A percentile compares a stretch with the other conserved stretches of the same genome.
Evolutionary conservation across 768 basidiomycete species (phyloP).

Genomic region (Astraeus odoratus): DNA sequence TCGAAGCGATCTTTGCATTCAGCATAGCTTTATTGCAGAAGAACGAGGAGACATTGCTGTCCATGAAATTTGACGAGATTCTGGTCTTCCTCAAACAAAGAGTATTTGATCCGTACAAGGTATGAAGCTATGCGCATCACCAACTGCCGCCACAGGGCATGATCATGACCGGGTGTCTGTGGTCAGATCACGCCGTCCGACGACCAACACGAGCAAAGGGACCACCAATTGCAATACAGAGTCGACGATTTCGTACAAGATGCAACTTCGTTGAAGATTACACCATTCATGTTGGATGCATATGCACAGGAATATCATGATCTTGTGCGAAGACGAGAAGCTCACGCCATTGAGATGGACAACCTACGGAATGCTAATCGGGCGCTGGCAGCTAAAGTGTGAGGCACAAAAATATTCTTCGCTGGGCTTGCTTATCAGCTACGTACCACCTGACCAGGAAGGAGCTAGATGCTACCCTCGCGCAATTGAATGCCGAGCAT

Average conservation of each 20-base stretch:
- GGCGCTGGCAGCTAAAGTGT: conserved; percentile 72
- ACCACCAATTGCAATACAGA: conserved; percentile 37
- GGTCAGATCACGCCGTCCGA: conserved; percentile 23
- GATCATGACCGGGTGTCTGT: not conserved
- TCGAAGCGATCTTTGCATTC: conserved; percentile 96
- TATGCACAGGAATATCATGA: conserved; percentile 89
- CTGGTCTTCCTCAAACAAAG: conserved; percentile 74
- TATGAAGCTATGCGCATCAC: conserved; percentile 9
- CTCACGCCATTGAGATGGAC: conserved; percentile 81
- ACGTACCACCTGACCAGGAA: conserved; percentile 53
- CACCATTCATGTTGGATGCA: conserved; percentile 92
- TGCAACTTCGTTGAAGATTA: conserved; percentile 78
- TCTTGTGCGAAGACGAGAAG: conserved; percentile 64
- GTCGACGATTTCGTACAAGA: conserved; percentile 85
- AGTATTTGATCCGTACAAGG: conserved; percentile 81
- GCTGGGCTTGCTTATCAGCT: conserved; percentile 7
- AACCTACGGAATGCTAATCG: conserved; percentile 76
- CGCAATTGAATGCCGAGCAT: conserved; percentile 78
- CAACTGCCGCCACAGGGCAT: not conserved
- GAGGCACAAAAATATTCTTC: conserved; percentile 24
- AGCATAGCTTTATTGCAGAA: conserved; percentile 80
- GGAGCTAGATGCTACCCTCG: conserved; percentile 67
- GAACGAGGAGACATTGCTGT: conserved; percentile 74
- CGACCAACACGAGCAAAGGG: conserved; percentile 18
- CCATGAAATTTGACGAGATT: conserved; percentile 88